Evolutionary conservation across 306 rosid species (phyloP), one percentile per base, ranked within the genome.

Genomic region (Glycine latifolia): DNA sequence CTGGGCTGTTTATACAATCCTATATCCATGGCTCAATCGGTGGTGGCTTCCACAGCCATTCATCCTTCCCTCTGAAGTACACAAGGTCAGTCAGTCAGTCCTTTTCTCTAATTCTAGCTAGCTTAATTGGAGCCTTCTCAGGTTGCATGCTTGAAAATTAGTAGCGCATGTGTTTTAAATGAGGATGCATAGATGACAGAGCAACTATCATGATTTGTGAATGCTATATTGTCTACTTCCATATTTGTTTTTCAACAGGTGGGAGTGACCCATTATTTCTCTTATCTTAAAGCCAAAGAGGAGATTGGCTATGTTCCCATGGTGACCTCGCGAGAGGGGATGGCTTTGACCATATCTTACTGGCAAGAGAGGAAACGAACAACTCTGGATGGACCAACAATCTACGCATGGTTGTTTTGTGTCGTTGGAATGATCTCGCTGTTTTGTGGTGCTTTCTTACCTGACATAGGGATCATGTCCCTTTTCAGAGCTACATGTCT

Each of bases 31-130:
- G 96, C 87, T 95, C 83, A 79, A 89, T 81, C 78, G 67, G 46
- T 35, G 92, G 92, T 95, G 99, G 99, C 92, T 95, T 83, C 99
- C 96, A 50, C 99, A 95, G 84, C 98, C 99, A 47, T 85, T 91
- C 79, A 89, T 95, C 83, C 98, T 95, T 86, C 98, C 98, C 61
- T 78, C 96, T 56, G 98, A 95, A 91, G 97, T 90, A 37, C 90
- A 90, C 93, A 95, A 95, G 96, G 98, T 95, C 61, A 8, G 77
- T 77, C 35, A 8, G 33, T 37, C 44, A 4, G 6, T 7, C 35
- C 69, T 66, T 66, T 56, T 50, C 79, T 69, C 39, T 77, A 47
- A 67, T 60, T 60, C 83, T 61, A 63, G 65, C 78, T 26, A 26
- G 31, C 31, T 26, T 26, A 26, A 26, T 47, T 76, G 49, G 44